phyloP scores from a whole-genome alignment of 2,329 filamentous ascomycete genomes.

The Beauveria sp. region DNA sequence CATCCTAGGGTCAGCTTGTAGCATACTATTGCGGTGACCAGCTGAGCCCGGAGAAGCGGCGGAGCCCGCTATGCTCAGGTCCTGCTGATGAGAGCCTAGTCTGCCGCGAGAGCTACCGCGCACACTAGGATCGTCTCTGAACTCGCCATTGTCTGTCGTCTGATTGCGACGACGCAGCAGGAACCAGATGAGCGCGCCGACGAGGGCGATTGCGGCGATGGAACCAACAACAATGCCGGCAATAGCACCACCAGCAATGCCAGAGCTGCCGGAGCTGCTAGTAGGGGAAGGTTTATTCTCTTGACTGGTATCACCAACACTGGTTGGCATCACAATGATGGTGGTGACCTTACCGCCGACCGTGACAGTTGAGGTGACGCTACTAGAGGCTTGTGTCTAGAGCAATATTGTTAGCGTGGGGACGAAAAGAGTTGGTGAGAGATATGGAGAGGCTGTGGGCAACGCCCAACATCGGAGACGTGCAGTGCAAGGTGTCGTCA shows the following conservation, averaged over 20 bases:
- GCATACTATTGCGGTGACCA: slow-evolving; percentile 43
- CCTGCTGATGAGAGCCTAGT: slow-evolving; percentile 34
- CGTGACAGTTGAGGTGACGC: slow-evolving; percentile 44
- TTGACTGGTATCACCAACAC: slow-evolving; percentile 17
- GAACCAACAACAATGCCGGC: slow-evolving; percentile 48
- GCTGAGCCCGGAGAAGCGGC: slow-evolving; percentile 28
- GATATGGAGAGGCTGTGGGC: neutral
- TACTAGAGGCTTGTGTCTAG: neutral
- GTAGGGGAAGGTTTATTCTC: slow-evolving; percentile 12
- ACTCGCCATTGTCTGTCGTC: slow-evolving; percentile 31
- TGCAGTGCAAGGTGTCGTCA: neutral
- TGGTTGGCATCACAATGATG: slow-evolving; percentile 44
- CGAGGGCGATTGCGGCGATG: slow-evolving; percentile 30
- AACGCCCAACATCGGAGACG: neutral
- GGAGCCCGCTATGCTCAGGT: slow-evolving; percentile 30
- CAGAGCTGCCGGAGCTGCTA: slow-evolving; percentile 15
- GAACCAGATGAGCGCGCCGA: slow-evolving; percentile 27
- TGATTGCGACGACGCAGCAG: slow-evolving; percentile 39
- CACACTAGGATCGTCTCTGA: slow-evolving; percentile 37
- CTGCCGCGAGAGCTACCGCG: slow-evolving; percentile 45
- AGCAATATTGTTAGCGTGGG: neutral
- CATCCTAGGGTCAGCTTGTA: slow-evolving; percentile 56
- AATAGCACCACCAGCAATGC: slow-evolving; percentile 38
- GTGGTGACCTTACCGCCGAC: slow-evolving; percentile 45
- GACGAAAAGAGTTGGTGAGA: neutral